Conservation (phyloP, 208 protist species). For the Crithidia thermophila region DNA sequence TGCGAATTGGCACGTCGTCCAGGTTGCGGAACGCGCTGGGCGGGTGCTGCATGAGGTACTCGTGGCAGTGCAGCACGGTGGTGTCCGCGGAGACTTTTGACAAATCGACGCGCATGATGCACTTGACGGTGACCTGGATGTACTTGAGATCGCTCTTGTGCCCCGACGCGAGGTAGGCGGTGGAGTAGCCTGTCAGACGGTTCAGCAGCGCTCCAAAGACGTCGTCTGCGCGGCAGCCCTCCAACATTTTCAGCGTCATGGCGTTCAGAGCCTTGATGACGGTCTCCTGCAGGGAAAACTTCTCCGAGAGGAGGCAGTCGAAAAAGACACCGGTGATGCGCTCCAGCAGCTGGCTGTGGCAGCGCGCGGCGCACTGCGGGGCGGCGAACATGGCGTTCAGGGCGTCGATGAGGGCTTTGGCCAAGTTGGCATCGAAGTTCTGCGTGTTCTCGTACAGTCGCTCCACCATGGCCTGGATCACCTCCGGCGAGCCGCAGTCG, state of each 20-base stretch:
- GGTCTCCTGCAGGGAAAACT: constrained; percentile 69
- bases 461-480: constrained; percentile 85
- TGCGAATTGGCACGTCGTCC: constrained; percentile 87
- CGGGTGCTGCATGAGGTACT: constrained; percentile 89
- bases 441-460: constrained; percentile 75
- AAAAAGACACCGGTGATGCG: constrained; percentile 79
- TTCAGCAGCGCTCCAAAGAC: constrained; percentile 83
- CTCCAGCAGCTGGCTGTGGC: constrained; percentile 74
- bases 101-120: constrained; percentile 75
- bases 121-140: constrained; percentile 91
- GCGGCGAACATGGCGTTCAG: constrained; percentile 66
- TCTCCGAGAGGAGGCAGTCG: constrained; percentile 82
- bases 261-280: constrained; percentile 86
- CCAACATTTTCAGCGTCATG: constrained; percentile 76
- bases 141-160: constrained; percentile 86
- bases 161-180: constrained; percentile 64
- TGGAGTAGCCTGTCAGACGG: constrained; percentile 83
- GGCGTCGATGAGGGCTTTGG: constrained; percentile 64
- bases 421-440: constrained; percentile 55
- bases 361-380: constrained; percentile 48
- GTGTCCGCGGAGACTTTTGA: constrained; percentile 69
- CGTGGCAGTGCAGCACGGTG: constrained; percentile 82
- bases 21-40: constrained; percentile 85
- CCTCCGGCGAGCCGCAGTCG: constrained; percentile 70
- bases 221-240: constrained; percentile 70